phyloP scores from a whole-genome alignment of 495 filamentous ascomycete species.

The Usnea hakonensis region DNA sequence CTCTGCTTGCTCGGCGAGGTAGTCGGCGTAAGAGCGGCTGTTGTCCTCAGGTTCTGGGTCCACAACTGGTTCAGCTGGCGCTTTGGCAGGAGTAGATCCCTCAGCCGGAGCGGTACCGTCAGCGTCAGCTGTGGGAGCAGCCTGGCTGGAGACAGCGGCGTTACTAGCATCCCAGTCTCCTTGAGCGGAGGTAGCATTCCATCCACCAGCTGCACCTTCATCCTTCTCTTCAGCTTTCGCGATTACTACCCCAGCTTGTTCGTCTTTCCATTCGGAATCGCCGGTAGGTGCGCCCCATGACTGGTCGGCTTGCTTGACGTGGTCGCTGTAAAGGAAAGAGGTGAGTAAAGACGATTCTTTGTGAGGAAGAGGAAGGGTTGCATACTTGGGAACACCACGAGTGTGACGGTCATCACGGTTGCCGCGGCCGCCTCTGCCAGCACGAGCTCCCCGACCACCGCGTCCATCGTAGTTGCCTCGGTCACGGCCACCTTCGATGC shows the following conservation, averaged over 20 bases:
- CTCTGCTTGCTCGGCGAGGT: constrained; percentile 78
- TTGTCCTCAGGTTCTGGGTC: constrained; percentile 72
- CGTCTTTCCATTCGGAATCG: constrained; percentile 73
- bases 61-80: constrained; percentile 15
- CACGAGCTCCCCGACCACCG: constrained; percentile 51
- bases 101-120: constrained; percentile 31
- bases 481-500: constrained; percentile 30
- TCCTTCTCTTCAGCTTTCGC: constrained; percentile 73
- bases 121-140: constrained; percentile 31
- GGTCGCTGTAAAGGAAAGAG: constrained; percentile 49
- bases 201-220: constrained; percentile 24
- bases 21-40: constrained; percentile 77
- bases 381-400: constrained; percentile 63
- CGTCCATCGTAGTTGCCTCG: constrained; percentile 45
- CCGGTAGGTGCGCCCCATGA: constrained; percentile 83
- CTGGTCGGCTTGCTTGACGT: constrained; percentile 85
- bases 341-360: constrained; percentile 1
- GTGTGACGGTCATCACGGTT: constrained; percentile 75
- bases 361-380: constrained; percentile 3
- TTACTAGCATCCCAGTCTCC: constrained; percentile 21
- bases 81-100: constrained; percentile 21
- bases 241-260: constrained; percentile 78
- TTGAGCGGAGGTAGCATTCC: constrained; percentile 21
- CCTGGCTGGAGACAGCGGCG: constrained; percentile 26
- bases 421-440: constrained; percentile 45